Base-by-base conservation (phyloP, 1,284 basidiomycete genomes). In the Pseudomicrostroma phylloplanum region DNA sequence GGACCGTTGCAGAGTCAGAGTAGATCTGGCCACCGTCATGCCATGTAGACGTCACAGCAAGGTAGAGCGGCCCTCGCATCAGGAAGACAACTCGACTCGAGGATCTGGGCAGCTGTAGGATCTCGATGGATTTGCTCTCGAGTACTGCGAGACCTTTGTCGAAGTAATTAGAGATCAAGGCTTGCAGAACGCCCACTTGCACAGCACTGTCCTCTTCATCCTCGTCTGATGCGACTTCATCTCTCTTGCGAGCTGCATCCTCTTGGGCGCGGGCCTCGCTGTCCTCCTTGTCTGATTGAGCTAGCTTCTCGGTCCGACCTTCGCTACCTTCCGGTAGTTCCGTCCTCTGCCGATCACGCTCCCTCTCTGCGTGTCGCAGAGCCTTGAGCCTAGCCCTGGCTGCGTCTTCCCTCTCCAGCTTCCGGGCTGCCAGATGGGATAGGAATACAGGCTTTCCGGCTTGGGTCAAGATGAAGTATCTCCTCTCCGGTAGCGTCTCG, bases 101-200 rank as follows among this genome's bases (percentile, higher is more conserved):
- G 23, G 65, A 63, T 41, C 21, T 41, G 11, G 48, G 63, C 17
- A 51, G 25, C n/a, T 58, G 49, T 30, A 71, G 65, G 2, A 63
- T 56, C 9, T 56, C 19, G 9, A 56, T 36, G 40, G 26, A n/a
- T 17, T 71, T 70, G 56, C 60, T 64, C 13, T 71, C 67, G 39
- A 78, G 66, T 55, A 64, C 60, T 36, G 69, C 67, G 9, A 72
- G 70, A 6, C 73, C 71, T 53, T 77, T 75, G 55, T 75, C 72
- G 26, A 75, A 78, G 64, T 80, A 81, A 60, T 81, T 80, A 12
- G 92, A 93, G 57, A 98, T 88, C 8, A 98, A 84, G 1, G 94
- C 92, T 80, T 97, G 94, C 81, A 94, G 90, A 48, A 98, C 86
- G 25, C 92, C 94, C 73, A 94, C 89, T 25, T 87, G 86, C 12